Percentiles rank a stretch among this genome's conserved stretches.
These are phyloP conservation scores for Chlamydomonas incerta DNA, from an alignment of 139 green algal species.

Conservation along the genomic window DNA sequence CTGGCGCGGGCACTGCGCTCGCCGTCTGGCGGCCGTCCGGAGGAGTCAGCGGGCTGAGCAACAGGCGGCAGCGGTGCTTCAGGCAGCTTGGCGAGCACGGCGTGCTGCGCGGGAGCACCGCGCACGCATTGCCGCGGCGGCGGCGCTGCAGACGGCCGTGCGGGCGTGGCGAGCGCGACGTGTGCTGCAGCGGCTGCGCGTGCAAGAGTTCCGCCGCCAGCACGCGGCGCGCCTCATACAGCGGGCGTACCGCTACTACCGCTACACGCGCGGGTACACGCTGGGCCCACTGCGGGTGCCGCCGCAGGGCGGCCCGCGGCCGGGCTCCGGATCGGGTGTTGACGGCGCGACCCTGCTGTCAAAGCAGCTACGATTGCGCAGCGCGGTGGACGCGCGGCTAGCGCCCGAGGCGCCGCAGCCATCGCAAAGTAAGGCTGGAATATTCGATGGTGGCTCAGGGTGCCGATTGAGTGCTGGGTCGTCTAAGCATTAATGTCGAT, in stretches of 20 bases:
- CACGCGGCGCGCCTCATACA: constrained; percentile 15
- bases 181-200: neutral
- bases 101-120: neutral
- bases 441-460: too few species aligned
- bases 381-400: constrained; percentile 10
- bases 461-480: neutral
- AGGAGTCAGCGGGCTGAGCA: neutral
- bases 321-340: neutral
- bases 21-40: neutral
- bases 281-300: constrained; percentile 39
- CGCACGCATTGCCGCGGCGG: neutral
- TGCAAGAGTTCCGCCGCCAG: constrained; percentile 13
- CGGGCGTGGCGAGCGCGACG: constrained; percentile 30
- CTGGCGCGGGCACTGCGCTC: constrained; percentile 12
- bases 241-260: neutral
- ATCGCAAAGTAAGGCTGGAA: neutral
- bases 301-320: neutral
- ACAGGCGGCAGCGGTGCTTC: constrained; percentile 3
- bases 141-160: constrained; percentile 16
- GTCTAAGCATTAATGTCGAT: neutral
- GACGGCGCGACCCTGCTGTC: constrained; percentile 19
- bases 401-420: constrained; percentile 5
- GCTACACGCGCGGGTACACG: neutral
- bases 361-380: constrained; percentile 36
- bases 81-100: constrained; percentile 15